Evolutionary conservation across 345 rosid species (phyloP).

Genomic region (Noccaea bulbosa): DNA sequence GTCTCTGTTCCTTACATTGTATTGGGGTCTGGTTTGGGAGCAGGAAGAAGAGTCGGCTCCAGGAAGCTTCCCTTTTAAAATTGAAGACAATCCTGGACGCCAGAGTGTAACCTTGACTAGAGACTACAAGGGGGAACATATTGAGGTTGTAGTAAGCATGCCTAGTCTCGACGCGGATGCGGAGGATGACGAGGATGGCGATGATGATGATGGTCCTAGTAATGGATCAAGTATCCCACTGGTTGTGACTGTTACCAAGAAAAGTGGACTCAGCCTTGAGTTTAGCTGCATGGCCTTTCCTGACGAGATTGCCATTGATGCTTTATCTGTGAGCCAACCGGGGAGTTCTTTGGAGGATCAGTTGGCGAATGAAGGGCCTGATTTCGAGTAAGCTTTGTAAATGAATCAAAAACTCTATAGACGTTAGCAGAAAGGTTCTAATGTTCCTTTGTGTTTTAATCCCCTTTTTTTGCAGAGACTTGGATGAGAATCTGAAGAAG

Average conservation of each 20-base stretch:
- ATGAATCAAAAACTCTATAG: neutral
- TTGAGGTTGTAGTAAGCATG: slow-evolving; percentile 80
- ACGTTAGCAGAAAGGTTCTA: neutral
- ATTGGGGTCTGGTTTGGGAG: slow-evolving; percentile 18
- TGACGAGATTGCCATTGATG: slow-evolving; percentile 69
- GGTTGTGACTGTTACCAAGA: slow-evolving; percentile 67
- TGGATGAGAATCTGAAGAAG: slow-evolving; percentile 86
- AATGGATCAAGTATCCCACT: slow-evolving; percentile 63
- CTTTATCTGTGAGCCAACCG: slow-evolving; percentile 55
- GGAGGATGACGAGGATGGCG: slow-evolving; percentile 36
- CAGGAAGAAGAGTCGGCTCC: slow-evolving; percentile 65
- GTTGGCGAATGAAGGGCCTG: slow-evolving; percentile 79
- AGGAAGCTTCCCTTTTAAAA: slow-evolving; percentile 66
- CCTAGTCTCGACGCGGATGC: slow-evolving; percentile 57
- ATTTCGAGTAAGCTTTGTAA: slow-evolving; percentile 68
- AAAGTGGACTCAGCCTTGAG: slow-evolving; percentile 60
- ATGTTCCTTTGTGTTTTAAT: slow-evolving; percentile 15
- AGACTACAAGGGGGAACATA: slow-evolving; percentile 65
- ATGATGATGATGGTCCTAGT: slow-evolving; percentile 48
- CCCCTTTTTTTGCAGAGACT: slow-evolving; percentile 54
- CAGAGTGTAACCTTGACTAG: slow-evolving; percentile 68
- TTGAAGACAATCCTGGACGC: slow-evolving; percentile 71
- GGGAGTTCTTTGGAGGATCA: slow-evolving; percentile 55
- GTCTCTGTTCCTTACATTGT: neutral
- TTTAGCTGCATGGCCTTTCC: slow-evolving; percentile 68